Evolutionary conservation across 1,284 basidiomycete species (phyloP), one percentile per base, ranked within the genome.

Genomic region (Uromyces viciae-fabae): DNA sequence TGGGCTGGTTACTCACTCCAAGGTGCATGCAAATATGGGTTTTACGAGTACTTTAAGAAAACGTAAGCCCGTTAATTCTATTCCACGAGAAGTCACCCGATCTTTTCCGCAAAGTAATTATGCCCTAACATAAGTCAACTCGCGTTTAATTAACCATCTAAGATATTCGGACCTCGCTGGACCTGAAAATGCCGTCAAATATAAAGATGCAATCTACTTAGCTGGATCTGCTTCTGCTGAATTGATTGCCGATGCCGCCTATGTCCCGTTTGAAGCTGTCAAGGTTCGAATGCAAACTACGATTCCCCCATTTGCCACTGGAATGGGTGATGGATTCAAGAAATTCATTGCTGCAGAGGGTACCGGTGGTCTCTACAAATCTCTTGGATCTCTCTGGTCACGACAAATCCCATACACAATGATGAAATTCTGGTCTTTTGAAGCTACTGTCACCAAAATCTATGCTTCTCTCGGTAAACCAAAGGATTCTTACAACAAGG

Each of bases 241-340:
- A 82, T 80, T 85, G 82, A 78, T 85, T 73, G 85, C 85, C 83
- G 85, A 85, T 81, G 82, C 84, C 49, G 85, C 84, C 62, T 84
- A 84, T 81, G 84, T 85, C 74, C 85, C 85, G 69, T 62, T 83
- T 82, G 85, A 85, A 81, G 84, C 85, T 52, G 84, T 85, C 83
- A 85, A 85, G 83, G 85, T 85, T 77, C 83, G 85, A 83, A 85
- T 85, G 82, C 85, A 85, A 82, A 85, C 85, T 77, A 85, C 85
- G 40, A 84, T 85, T 82, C 84, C 85, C 74, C 84, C 85, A 49
- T 85, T 84, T 75, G 85, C 85, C 68, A 77, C 69, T 15, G 83
- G 83, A 49, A 83, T 83, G 78, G 71, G 81, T 56, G 80, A 82
- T 46, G 85, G 83, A 62, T 56, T 84, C 75, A 75, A 82, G 49